phyloP scores from a whole-genome alignment of 257 asterid genomes.

The Solanum raphanifolium region DNA sequence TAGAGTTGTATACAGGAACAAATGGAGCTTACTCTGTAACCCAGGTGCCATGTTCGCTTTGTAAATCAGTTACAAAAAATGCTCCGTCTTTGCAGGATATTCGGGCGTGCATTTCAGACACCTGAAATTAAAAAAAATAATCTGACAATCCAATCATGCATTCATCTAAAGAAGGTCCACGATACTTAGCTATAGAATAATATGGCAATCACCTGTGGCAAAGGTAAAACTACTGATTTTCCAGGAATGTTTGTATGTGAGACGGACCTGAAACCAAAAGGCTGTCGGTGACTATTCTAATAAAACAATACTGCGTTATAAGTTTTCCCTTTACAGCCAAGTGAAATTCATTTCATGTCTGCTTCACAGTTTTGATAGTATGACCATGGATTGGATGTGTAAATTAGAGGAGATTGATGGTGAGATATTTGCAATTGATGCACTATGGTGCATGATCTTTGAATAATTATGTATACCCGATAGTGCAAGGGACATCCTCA shows the following conservation, averaged over 20 bases:
- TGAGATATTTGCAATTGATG: background rate
- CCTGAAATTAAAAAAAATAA: conserved; percentile 7
- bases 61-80: conserved; percentile 60
- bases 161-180: background rate
- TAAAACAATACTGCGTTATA: too few species aligned
- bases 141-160: background rate
- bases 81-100: conserved; percentile 67
- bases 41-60: conserved; percentile 82
- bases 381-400: background rate
- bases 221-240: conserved; percentile 38
- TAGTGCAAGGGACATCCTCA: conserved; percentile 44
- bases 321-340: background rate
- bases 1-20: background rate
- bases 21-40: conserved; percentile 43
- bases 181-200: background rate
- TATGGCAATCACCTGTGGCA: conserved; percentile 46
- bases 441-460: background rate
- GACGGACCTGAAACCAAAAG: conserved; percentile 38
- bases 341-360: background rate
- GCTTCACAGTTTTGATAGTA: background rate
- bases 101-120: conserved; percentile 59
- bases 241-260: conserved; percentile 47
- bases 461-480: conserved; percentile 38
- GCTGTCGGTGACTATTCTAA: background rate
- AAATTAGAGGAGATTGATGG: background rate